A percentile compares a stretch with the other conserved stretches of the same genome.
phyloP scores from a whole-genome alignment of 805 yeast genomes.

The Clavispora carvajalis region DNA sequence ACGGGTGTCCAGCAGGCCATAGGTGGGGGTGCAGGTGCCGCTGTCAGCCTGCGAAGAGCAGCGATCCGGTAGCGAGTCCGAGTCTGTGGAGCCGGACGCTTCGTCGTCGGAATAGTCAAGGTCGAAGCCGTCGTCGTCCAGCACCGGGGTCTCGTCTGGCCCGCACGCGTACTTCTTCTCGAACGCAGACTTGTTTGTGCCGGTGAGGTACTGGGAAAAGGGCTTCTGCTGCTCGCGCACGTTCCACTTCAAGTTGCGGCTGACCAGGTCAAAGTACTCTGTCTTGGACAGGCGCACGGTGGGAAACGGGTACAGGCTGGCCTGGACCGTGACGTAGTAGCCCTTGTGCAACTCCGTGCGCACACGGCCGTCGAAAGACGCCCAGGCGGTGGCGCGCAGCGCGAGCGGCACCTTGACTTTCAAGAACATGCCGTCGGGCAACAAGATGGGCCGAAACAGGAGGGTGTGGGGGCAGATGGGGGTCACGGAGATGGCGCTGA shows the following conservation, averaged over 20 bases:
- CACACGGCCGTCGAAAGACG: constrained; percentile 90
- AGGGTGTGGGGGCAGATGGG: constrained; percentile 96
- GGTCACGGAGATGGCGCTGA: constrained; percentile 85
- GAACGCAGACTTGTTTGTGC: constrained; percentile 36
- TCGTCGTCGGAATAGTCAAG: constrained; percentile 23
- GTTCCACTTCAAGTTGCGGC: constrained; percentile 90
- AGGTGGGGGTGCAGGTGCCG: constrained; percentile 28
- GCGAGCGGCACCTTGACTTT: constrained; percentile 73
- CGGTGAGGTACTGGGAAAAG: constrained; percentile 56
- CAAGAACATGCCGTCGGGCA: constrained; percentile 89
- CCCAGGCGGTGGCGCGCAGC: constrained; percentile 92
- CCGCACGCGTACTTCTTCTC: constrained; percentile 22
- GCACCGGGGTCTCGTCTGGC: neutral
- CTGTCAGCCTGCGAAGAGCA: constrained; percentile 26
- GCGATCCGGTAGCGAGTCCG: constrained; percentile 20
- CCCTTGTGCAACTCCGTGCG: constrained; percentile 79
- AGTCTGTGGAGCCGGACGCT: constrained; percentile 6
- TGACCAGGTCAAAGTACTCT: constrained; percentile 78
- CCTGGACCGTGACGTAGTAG: constrained; percentile 78
- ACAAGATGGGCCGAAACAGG: constrained; percentile 83
- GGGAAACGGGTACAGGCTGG: constrained; percentile 91
- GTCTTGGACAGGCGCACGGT: constrained; percentile 72
- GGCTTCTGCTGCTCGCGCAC: constrained; percentile 85
- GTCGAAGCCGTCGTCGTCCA: constrained; percentile 24
- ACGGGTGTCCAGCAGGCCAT: constrained; percentile 27